Evolutionary conservation across 257 asterid species (phyloP).

Genomic region (Nicotiana sylvestris): DNA sequence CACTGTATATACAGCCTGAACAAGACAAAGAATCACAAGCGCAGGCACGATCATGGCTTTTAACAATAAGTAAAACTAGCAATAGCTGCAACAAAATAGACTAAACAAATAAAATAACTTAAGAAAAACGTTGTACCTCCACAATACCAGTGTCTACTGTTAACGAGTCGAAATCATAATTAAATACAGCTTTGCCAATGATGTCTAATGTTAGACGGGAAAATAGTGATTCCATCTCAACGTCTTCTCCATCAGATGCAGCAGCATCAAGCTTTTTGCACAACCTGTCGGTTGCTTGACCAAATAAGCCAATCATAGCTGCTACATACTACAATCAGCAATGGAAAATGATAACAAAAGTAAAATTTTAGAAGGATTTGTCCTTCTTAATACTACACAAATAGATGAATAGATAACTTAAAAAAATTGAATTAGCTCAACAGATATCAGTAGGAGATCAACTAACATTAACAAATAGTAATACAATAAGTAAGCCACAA

Average conservation of each 20-base stretch:
- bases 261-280: constrained; percentile 82
- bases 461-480: neutral
- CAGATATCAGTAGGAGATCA: neutral
- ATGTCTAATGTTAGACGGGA: constrained; percentile 92
- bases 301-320: constrained; percentile 80
- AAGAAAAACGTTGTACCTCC: constrained; percentile 49
- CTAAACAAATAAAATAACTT: neutral
- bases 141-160: constrained; percentile 83
- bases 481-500: neutral
- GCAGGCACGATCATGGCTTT: neutral
- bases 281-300: constrained; percentile 84
- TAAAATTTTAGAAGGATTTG: constrained; percentile 5
- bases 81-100: neutral
- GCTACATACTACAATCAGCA: constrained; percentile 72
- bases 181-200: constrained; percentile 96
- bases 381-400: neutral
- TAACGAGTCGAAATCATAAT: constrained; percentile 92
- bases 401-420: neutral
- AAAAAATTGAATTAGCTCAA: neutral
- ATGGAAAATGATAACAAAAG: neutral
- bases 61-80: neutral
- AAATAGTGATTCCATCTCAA: constrained; percentile 97
- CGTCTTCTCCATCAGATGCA: constrained; percentile 90
- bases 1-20: constrained; percentile 92
- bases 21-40: constrained; percentile 23